Conservation (phyloP, 805 yeast species). For the Jamesozyma spencerorum region DNA sequence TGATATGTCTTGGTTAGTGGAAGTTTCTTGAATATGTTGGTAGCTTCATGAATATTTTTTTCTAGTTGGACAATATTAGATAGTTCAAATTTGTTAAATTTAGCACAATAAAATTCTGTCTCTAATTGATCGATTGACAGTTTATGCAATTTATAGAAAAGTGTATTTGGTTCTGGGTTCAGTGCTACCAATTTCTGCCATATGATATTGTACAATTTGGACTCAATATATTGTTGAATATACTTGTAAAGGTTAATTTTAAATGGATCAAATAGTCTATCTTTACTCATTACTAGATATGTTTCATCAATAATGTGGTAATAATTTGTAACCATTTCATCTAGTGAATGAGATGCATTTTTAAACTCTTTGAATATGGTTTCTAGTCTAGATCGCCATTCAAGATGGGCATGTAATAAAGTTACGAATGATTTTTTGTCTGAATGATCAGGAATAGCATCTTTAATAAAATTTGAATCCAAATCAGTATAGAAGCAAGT, state of each 20-base stretch:
- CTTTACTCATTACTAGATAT: slow-evolving; percentile 7
- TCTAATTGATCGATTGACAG: slow-evolving; percentile 38
- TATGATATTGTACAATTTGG: slow-evolving; percentile 53
- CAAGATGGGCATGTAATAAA: too few species aligned
- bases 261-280: slow-evolving; percentile 10
- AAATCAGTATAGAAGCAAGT: neutral
- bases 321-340: neutral
- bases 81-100: slow-evolving; percentile 23
- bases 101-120: slow-evolving; percentile 35
- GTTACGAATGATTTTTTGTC: slow-evolving; percentile 1
- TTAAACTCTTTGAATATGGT: neutral
- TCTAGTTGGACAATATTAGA: slow-evolving; percentile 29
- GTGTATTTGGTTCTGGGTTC: neutral
- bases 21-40: slow-evolving; percentile 41
- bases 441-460: neutral
- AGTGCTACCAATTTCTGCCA: slow-evolving; percentile 41
- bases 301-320: neutral
- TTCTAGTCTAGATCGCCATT: slow-evolving; percentile 2
- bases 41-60: slow-evolving; percentile 42
- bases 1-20: slow-evolving; percentile 38
- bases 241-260: slow-evolving; percentile 40
- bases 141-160: slow-evolving; percentile 10
- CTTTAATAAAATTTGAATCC: neutral
- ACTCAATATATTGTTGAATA: slow-evolving; percentile 64
- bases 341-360: neutral